Base-by-base conservation (phyloP, 2,329 filamentous ascomycete species). In the Ophiocordyceps sinensis region DNA sequence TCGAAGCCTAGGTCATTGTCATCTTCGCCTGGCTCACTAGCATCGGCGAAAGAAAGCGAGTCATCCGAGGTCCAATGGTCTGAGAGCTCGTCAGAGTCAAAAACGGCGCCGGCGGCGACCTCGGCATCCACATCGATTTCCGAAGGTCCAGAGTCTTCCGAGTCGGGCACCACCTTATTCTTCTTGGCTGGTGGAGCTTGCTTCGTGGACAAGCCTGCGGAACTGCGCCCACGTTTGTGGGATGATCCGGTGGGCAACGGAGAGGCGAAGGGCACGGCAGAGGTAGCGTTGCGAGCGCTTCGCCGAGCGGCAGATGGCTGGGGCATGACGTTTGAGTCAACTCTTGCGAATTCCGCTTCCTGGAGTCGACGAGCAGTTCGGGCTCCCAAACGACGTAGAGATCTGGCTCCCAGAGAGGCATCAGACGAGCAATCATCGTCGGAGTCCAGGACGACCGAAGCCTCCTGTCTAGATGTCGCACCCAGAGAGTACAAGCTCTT, bases 401-500 rank as follows among this genome's bases (percentile, higher is more conserved):
- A 46, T 32, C 51, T 44, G 12, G 51, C 57, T 40, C 61, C 54
- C 13, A 48, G 46, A 11, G 49, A 53, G 6, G 45, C 31, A 17
- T 53, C 52, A 2, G 45, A 47, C 36, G 51, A 43, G 28, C 54
- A 54, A 0, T 64, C 60, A 0, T 61, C 59, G 3, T 64, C 58
- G 1, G 60, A 60, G 10, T 67, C 62, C 2, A 63, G 58, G 54
- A 45, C 71, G 58, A 67, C 23, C 23, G 23, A 26, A 2, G 3
- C 58, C 3, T 32, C 41, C 4, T n/a, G 14, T 15, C 15, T 35
- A 2, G 10, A 28, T 63, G 53, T 41, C 62, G 45, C 38, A 65
- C 59, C 61, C 50, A 75, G 55, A 2, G 71, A 63, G 45, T 65
- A 71, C 39, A 68, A 60, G 58, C 69, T 77, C 9, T 51, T 52